These are phyloP conservation scores for Neofusicoccum parvum DNA, from an alignment of 2,329 filamentous ascomycete genomes.

Conservation along the genomic window DNA sequence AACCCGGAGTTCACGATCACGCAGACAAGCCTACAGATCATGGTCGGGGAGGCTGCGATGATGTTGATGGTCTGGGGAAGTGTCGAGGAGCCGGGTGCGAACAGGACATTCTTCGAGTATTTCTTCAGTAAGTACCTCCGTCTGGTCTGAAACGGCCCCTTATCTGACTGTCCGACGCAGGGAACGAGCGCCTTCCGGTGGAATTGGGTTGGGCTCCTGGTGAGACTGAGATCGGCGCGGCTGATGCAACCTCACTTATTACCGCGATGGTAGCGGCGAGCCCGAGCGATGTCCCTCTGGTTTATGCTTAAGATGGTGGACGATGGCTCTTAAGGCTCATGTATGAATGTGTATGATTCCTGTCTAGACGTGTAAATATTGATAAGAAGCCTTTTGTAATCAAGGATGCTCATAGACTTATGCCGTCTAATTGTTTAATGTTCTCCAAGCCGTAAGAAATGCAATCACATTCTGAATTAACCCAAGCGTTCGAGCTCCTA, in stretches of 20 bases:
- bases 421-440: too few species aligned
- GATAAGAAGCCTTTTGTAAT: too few species aligned
- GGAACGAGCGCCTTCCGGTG: slow-evolving; percentile 5
- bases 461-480: too few species aligned
- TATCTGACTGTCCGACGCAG: background rate
- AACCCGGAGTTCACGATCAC: slow-evolving; percentile 28
- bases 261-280: background rate
- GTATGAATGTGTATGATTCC: too few species aligned
- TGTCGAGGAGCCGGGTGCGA: slow-evolving; percentile 22
- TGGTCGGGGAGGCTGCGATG: slow-evolving; percentile 29
- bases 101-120: slow-evolving; percentile 28
- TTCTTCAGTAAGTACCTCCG: slow-evolving; percentile 29
- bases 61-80: slow-evolving; percentile 27
- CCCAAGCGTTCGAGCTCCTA: too few species aligned
- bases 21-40: slow-evolving; percentile 23
- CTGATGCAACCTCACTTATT: background rate
- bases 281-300: background rate
- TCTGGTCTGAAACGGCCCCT: too few species aligned
- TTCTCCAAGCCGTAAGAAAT: too few species aligned
- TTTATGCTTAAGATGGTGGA: too few species aligned
- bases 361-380: too few species aligned
- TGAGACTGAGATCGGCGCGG: background rate
- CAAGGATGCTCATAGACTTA: too few species aligned
- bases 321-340: too few species aligned
- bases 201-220: background rate